Evolutionary conservation across 352 stramenopile genomes (phyloP).

Genomic region (Phytopythium montanum): DNA sequence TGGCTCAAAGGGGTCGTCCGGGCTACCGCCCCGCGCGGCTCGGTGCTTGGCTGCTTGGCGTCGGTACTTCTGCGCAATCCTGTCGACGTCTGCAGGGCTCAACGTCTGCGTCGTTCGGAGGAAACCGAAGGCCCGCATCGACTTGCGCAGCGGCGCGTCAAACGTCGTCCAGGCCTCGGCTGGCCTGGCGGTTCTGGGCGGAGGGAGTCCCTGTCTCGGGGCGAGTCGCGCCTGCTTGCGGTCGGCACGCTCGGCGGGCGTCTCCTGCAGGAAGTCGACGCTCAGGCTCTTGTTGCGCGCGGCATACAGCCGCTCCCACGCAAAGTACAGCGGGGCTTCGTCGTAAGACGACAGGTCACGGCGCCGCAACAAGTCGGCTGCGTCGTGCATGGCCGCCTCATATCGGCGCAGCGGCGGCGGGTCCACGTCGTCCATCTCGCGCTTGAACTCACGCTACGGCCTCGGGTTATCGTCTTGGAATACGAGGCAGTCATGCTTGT

Average conservation of each 20-base stretch:
- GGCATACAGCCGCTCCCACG: slow-evolving; percentile 47
- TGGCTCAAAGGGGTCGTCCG: not conserved
- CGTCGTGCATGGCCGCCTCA: slow-evolving; percentile 31
- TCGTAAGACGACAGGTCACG: slow-evolving; percentile 45
- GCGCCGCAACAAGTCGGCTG: slow-evolving; percentile 25
- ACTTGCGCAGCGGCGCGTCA: slow-evolving; percentile 24
- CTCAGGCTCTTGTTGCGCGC: slow-evolving; percentile 40
- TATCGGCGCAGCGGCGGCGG: slow-evolving; percentile 12
- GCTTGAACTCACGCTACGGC: not conserved
- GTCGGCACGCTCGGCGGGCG: slow-evolving; percentile 17
- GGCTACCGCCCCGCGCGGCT: not conserved
- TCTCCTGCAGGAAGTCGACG: slow-evolving; percentile 41
- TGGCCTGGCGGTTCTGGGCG: slow-evolving; percentile 8
- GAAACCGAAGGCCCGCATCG: slow-evolving; percentile 27
- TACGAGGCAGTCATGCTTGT: no score
- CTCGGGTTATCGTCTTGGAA: not conserved
- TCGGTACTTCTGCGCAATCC: slow-evolving; percentile 33
- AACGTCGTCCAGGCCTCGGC: slow-evolving; percentile 14
- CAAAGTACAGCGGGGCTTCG: slow-evolving; percentile 50
- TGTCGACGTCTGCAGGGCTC: slow-evolving; percentile 22
- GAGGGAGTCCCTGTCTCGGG: slow-evolving; percentile 27
- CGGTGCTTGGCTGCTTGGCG: slow-evolving; percentile 25
- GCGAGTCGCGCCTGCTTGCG: slow-evolving; percentile 29
- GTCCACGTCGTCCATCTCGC: not conserved
- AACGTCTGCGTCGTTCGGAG: slow-evolving; percentile 18